Conservation (phyloP, 768 basidiomycete species). For the Lactarius tabidus region DNA sequence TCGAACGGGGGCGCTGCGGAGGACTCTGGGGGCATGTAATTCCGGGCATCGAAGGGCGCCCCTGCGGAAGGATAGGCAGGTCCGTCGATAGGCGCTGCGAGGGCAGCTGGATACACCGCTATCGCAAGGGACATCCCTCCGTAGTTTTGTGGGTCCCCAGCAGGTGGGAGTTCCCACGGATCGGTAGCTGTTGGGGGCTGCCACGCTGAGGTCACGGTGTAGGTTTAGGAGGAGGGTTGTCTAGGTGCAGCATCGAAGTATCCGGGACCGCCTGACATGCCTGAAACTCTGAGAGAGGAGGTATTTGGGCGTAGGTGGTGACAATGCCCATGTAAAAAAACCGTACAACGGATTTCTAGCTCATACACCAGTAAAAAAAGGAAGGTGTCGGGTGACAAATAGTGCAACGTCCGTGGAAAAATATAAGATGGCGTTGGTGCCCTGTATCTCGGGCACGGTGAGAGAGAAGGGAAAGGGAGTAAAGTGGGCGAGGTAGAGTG, state of each 20-base stretch:
- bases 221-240: constrained; percentile 3
- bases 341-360: constrained; percentile 1
- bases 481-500: no score
- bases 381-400: not conserved
- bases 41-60: constrained; percentile 16
- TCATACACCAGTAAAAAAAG: not conserved
- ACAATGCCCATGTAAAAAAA: constrained; percentile 8
- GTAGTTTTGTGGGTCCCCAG: constrained; percentile 12
- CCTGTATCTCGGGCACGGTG: constrained; percentile 7
- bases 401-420: constrained; percentile 9
- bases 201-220: not conserved
- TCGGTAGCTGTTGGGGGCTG: constrained; percentile 4
- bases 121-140: constrained; percentile 14
- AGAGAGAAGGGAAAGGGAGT: constrained; percentile 10
- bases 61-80: not conserved
- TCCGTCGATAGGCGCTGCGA: not conserved
- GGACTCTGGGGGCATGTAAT: constrained; percentile 7
- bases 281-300: constrained; percentile 11
- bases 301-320: constrained; percentile 12
- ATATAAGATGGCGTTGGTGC: not conserved
- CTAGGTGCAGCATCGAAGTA: constrained; percentile 10
- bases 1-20: not conserved
- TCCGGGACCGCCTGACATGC: constrained; percentile 15
- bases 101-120: constrained; percentile 2
- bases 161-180: constrained; percentile 11